Base-by-base conservation (phyloP, 495 filamentous ascomycete species). In the Aspergillus ellipticus region DNA sequence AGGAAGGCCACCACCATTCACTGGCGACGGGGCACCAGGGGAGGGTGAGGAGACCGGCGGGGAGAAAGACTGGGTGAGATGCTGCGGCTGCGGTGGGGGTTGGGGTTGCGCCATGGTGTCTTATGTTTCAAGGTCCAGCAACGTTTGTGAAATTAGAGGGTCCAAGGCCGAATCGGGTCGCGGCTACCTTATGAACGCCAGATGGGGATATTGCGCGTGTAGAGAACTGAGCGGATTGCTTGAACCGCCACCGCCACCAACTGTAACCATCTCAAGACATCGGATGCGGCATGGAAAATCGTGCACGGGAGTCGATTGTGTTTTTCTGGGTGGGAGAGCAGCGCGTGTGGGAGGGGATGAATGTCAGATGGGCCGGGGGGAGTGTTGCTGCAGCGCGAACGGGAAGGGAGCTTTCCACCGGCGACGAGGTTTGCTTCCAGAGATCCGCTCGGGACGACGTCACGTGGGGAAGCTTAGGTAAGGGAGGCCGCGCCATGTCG, bases 61-160 rank as follows among this genome's bases (percentile, higher is more conserved):
- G 17, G 82, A 85, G 66, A 79, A 83, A 24, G 76, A 70, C 46
- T 78, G 73, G 31, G 76, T 72, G 51, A 78, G 73, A 46, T 75
- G 71, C 47, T 81, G 78, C 5, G 42, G 71, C 47, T 81, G 78
- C 5, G 42, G 42, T 29, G 21, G 43, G 19, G 77, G 78, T 50
- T 83, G 82, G 55, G 82, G 82, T 76, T 88, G 85, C 63, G 85
- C 83, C 86, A 89, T 89, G 66, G 49, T 74, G 73, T 66, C 42
- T 54, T 56, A 35, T 19, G 33, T 33, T 49, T 19, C 54, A 28
- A 55, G 45, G 13, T 35, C 9, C 21, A 56, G 45, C 6, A 41
- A 48, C 31, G 37, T 49, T 50, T 33, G n/a, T 16, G 20, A 16
- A 17, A 17, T 56, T 24, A 56, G 16, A 51, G 16, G 43, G 46